A percentile compares a stretch with the other conserved stretches of the same genome.
These are phyloP conservation scores for Colletotrichum higginsianum DNA, from an alignment of 2,329 filamentous ascomycete genomes.

Conservation along the genomic window DNA sequence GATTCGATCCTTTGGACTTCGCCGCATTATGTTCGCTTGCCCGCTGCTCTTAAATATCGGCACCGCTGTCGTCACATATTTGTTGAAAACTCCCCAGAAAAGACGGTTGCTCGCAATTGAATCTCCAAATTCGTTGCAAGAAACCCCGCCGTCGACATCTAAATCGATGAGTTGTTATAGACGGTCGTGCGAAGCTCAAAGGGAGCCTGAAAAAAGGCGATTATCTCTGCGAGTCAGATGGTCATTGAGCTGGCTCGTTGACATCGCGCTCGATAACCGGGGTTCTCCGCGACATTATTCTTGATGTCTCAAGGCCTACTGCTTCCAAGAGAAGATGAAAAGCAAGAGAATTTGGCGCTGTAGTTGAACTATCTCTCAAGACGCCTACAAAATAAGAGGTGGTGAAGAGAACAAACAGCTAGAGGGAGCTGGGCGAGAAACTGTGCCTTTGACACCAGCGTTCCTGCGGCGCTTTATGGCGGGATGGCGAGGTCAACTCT, in stretches of 20 bases:
- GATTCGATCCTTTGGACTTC: not conserved
- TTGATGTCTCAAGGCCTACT: too few relatives aligned
- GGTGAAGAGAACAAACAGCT: not conserved
- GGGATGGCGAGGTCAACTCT: not conserved
- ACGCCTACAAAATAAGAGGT: too few relatives aligned
- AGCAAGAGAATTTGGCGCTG: too few relatives aligned
- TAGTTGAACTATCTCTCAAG: too few relatives aligned
- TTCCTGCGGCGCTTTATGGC: not conserved
- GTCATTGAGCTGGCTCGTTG: not conserved
- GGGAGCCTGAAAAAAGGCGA: slow-evolving; percentile 25
- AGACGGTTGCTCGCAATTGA: not conserved
- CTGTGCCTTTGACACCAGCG: not conserved
- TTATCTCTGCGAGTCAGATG: slow-evolving; percentile 12
- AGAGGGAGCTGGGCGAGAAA: not conserved
- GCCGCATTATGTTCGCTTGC: not conserved
- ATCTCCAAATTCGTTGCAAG: slow-evolving; percentile 4
- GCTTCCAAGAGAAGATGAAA: not conserved
- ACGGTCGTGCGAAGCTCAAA: slow-evolving; percentile 15
- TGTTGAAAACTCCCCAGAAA: slow-evolving; percentile 1
- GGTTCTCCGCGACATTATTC: not conserved
- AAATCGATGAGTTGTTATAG: slow-evolving; percentile 18
- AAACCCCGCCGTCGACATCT: slow-evolving; percentile 1
- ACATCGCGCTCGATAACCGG: not conserved
- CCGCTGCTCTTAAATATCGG: slow-evolving; percentile 13
- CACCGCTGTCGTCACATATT: not conserved